phyloP scores from a whole-genome alignment of 352 stramenopile species.

The Phytophthora ramorum region DNA sequence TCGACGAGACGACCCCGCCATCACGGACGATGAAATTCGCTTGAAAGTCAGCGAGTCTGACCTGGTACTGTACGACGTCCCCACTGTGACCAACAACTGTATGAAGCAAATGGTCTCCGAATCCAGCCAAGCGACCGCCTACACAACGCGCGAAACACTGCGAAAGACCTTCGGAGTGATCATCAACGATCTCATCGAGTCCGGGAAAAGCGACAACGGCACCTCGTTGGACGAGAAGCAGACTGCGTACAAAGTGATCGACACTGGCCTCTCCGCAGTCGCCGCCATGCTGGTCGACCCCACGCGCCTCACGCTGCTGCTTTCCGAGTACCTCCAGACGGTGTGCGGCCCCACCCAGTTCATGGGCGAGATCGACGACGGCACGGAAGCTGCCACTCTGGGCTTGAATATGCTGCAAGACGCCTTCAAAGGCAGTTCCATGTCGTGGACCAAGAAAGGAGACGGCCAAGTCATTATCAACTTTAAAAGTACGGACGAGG shows the following conservation, averaged over 20 bases:
- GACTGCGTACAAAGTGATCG: slow-evolving; percentile 25
- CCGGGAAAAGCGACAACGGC: slow-evolving; percentile 34
- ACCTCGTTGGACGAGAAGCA: slow-evolving; percentile 27
- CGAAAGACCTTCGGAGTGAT: slow-evolving; percentile 39
- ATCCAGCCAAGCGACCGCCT: slow-evolving; percentile 23
- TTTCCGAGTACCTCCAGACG: slow-evolving; percentile 65
- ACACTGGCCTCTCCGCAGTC: slow-evolving; percentile 27
- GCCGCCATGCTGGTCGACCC: slow-evolving; percentile 43
- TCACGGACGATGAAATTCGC: slow-evolving; percentile 47
- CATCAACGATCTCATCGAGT: slow-evolving; percentile 38
- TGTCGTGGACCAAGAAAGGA: slow-evolving; percentile 29
- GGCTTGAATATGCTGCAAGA: slow-evolving; percentile 35
- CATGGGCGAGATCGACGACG: slow-evolving; percentile 66
- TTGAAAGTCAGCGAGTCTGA: slow-evolving; percentile 45
- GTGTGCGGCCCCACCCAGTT: slow-evolving; percentile 53
- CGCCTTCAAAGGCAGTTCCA: slow-evolving; percentile 29
- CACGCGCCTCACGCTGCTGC: slow-evolving; percentile 47
- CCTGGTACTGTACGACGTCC: slow-evolving; percentile 46
- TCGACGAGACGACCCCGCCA: slow-evolving; percentile 10
- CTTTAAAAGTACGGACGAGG: slow-evolving; percentile 30
- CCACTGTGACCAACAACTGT: slow-evolving; percentile 42
- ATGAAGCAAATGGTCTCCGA: slow-evolving; percentile 40
- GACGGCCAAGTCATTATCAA: slow-evolving; percentile 34
- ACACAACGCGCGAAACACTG: slow-evolving; percentile 29
- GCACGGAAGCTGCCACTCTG: slow-evolving; percentile 44